Conservation (phyloP, 441 rosid species). For the Populus hybrid region DNA sequence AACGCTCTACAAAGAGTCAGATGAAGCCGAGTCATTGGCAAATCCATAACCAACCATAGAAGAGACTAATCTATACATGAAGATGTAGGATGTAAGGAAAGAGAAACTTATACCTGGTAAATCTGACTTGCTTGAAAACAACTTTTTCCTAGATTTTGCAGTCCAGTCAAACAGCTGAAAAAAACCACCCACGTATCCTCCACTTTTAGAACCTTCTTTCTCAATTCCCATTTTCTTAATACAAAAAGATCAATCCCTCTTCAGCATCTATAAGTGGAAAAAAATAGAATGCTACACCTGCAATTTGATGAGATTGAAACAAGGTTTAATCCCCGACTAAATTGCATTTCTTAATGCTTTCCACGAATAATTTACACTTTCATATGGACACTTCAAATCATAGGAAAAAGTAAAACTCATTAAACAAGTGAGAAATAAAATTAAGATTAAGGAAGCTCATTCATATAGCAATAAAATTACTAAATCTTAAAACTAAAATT, state of each 20-base stretch:
- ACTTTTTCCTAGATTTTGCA: constrained; percentile 92
- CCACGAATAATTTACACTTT: neutral
- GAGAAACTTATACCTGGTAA: constrained; percentile 45
- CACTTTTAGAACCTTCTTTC: constrained; percentile 55
- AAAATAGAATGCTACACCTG: constrained; percentile 24
- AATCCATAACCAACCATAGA: constrained; percentile 10
- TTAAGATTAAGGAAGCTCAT: too few species aligned
- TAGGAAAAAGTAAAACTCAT: neutral
- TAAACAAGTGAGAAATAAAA: neutral
- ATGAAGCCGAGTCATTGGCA: neutral
- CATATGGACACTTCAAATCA: neutral
- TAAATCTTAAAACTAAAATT: too few species aligned
- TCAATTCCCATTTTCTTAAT: constrained; percentile 53
- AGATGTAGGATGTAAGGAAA: neutral
- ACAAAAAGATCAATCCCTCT: constrained; percentile 10
- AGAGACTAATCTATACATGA: neutral
- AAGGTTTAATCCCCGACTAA: neutral
- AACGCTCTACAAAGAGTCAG: constrained; percentile 32
- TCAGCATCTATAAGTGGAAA: constrained; percentile 14
- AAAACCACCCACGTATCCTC: constrained; percentile 69
- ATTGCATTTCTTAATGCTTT: neutral
- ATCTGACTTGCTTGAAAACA: constrained; percentile 77
- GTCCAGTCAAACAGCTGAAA: constrained; percentile 94
- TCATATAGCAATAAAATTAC: too few species aligned
- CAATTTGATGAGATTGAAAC: constrained; percentile 9